Evolutionary conservation across 352 stramenopile species (phyloP).

Genomic region (Globisporangium okanoganense): DNA sequence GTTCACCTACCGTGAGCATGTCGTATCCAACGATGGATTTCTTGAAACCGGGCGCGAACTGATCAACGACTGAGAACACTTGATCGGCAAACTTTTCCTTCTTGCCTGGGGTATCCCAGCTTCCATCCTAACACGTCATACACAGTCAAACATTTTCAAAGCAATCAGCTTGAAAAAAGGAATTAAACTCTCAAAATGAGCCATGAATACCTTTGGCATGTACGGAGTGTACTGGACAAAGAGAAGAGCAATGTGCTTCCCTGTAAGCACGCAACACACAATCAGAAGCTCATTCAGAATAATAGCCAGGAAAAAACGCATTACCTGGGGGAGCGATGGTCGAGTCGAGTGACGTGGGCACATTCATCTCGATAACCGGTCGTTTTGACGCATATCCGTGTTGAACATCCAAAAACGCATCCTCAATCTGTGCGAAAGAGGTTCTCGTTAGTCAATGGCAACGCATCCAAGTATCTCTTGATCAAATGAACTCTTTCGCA

Average conservation of each 20-base stretch:
- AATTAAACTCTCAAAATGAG: no score
- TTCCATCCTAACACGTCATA: slow-evolving; percentile 79
- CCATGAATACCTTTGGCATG: slow-evolving; percentile 51
- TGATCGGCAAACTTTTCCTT: slow-evolving; percentile 80
- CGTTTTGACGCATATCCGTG: slow-evolving; percentile 58
- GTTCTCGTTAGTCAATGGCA: slow-evolving; percentile 2
- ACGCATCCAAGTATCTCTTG: background rate
- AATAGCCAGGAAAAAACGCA: background rate
- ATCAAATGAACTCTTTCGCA: slow-evolving; percentile 9
- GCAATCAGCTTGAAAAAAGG: no score
- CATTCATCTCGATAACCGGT: slow-evolving; percentile 91
- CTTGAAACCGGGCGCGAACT: slow-evolving; percentile 86
- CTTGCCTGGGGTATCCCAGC: slow-evolving; percentile 66
- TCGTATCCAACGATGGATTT: slow-evolving; percentile 81
- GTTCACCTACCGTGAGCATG: slow-evolving; percentile 69
- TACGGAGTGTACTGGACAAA: slow-evolving; percentile 93
- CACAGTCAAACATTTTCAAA: no score
- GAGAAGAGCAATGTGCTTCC: slow-evolving; percentile 87
- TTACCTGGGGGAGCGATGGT: slow-evolving; percentile 70
- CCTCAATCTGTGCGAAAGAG: slow-evolving; percentile 61
- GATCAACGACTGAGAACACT: slow-evolving; percentile 84
- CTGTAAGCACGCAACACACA: slow-evolving; percentile 18
- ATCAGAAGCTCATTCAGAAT: no score
- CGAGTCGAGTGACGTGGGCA: slow-evolving; percentile 81
- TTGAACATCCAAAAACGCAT: slow-evolving; percentile 82